Evolutionary conservation across 2,329 filamentous ascomycete species (phyloP).

Genomic region (Trichothecium roseum): DNA sequence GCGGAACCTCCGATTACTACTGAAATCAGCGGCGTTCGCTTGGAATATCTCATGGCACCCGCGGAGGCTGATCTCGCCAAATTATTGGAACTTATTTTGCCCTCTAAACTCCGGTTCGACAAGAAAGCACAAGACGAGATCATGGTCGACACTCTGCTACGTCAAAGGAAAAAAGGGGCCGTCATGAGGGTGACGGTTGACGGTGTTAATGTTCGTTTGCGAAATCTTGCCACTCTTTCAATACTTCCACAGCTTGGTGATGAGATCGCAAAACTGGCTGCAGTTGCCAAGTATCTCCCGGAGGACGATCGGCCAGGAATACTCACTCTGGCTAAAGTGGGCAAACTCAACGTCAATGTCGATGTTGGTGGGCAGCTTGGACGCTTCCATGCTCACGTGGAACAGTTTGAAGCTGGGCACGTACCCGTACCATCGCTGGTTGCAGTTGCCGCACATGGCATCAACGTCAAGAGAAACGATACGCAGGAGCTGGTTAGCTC

Average conservation of each 20-base stretch:
- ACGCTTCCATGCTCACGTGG: conserved; percentile 43
- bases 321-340: conserved; percentile 60
- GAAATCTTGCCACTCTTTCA: conserved; percentile 53
- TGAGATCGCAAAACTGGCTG: conserved; percentile 73
- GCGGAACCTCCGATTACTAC: conserved; percentile 51
- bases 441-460: conserved; percentile 59
- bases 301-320: conserved; percentile 91
- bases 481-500: conserved; percentile 62
- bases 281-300: conserved; percentile 86
- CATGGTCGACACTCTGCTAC: conserved; percentile 79
- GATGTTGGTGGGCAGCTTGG: conserved; percentile 63
- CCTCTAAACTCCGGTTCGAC: conserved; percentile 80
- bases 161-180: conserved; percentile 77
- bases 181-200: conserved; percentile 64
- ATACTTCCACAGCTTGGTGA: conserved; percentile 62
- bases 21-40: conserved; percentile 53
- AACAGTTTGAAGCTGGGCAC: conserved; percentile 62
- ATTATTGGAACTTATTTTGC: conserved; percentile 76
- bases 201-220: conserved; percentile 50
- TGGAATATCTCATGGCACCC: conserved; percentile 65
- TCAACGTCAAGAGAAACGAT: conserved; percentile 54
- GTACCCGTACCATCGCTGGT: conserved; percentile 77
- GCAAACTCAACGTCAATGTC: conserved; percentile 49
- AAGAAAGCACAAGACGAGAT: conserved; percentile 78
- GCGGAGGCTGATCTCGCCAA: conserved; percentile 72